Base-by-base conservation (phyloP, 116 monocot species). In the Iris pallida region DNA sequence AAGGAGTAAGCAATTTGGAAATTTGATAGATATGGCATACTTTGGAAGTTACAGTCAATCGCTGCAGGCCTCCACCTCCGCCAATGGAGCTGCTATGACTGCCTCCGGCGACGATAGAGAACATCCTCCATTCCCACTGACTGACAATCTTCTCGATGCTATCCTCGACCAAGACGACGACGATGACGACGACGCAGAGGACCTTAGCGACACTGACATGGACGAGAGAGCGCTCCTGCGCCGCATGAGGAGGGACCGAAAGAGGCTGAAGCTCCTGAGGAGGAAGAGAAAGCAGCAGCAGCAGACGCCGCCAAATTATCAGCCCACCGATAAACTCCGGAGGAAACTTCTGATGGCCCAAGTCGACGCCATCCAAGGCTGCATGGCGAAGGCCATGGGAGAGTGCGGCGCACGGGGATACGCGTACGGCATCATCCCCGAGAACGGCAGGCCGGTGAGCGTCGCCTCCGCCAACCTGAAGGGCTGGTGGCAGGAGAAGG, bases 311-410 rank as follows among this genome's bases (percentile, higher is more conserved):
- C 30, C 30, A 30, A 30, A 30, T 30, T 3, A 65, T 9, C 70
- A 72, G 70, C 48, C 73, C 70, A 6, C 73, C 69, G 41, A 70
- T 55, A 3, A 70, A 84, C 48, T 30, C 57, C 2, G 68, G 57
- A 6, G 75, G 72, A 68, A 71, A 75, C 3, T 30, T 30, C 30
- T 30, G 30, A 30, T 30, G 30, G 3, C 30, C 30, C 30, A 30
- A 30, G n/a, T n/a, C n/a, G 30, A 30, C 30, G 30, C 30, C 30
- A 78, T 87, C 20, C 83, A 83, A 12, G 80, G 80, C 15, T 79
- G 80, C 71, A 87, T 87, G 83, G 64, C 83, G 18, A 82, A 77
- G 73, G 83, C 83, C 78, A 83, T 88, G 87, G 87, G 83, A 56
- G 83, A 76, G 0, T 88, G 77, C 73, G 81, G 83, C 20, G 83